These are phyloP conservation scores for Amanita rimosa DNA, from an alignment of 768 basidiomycete genomes.

Conservation along the genomic window DNA sequence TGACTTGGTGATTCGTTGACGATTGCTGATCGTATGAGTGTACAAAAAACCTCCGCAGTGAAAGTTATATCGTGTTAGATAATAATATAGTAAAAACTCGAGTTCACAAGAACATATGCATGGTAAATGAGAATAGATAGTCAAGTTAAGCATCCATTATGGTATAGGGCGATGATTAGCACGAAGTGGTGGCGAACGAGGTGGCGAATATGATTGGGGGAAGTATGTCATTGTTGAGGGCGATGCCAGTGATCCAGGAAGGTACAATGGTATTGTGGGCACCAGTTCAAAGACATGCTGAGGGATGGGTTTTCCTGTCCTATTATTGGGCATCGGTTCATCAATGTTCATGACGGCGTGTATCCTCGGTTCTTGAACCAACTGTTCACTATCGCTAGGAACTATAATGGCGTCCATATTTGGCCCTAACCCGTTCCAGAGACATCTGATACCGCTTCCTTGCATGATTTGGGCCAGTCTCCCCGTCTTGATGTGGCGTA, in stretches of 20 bases:
- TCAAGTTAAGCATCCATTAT: constrained; percentile 4
- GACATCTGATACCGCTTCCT: constrained; percentile 69
- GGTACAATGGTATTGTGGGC: constrained; percentile 63
- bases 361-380: constrained; percentile 70
- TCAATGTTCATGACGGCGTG: constrained; percentile 75
- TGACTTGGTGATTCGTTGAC: neutral
- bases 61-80: neutral
- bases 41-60: neutral
- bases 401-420: constrained; percentile 49
- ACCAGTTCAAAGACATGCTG: constrained; percentile 77
- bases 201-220: constrained; percentile 40
- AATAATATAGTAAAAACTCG: neutral
- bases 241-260: constrained; percentile 47
- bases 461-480: constrained; percentile 78
- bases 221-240: constrained; percentile 43
- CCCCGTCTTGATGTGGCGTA: constrained; percentile 77
- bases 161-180: constrained; percentile 16
- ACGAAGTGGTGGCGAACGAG: constrained; percentile 39
- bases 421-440: constrained; percentile 76
- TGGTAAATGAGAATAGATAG: neutral
- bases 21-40: constrained; percentile 2
- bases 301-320: constrained; percentile 33
- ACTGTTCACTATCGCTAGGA: constrained; percentile 41
- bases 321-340: constrained; percentile 24
- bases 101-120: neutral